Base-by-base conservation (phyloP, 208 protist species). In the Crithidia thermophila region DNA sequence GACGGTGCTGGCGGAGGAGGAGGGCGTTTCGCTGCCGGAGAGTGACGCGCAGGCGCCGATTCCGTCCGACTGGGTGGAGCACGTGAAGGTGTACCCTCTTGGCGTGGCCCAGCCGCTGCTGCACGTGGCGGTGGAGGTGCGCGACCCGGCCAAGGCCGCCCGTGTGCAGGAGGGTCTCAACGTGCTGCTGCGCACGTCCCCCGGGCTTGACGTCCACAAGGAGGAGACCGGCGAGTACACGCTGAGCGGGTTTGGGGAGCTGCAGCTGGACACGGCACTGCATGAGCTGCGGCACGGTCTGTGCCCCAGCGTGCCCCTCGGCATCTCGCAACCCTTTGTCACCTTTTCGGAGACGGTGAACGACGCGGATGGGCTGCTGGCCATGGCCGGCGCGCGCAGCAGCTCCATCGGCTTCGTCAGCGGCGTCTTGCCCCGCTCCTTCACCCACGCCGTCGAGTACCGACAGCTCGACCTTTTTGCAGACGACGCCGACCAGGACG, bases 141-240 rank as follows among this genome's bases (percentile, higher is more conserved):
- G 99, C 40, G 94, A 99, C 49, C 98, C 98, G 5, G 75, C 82
- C 18, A 94, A 99, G 75, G 74, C 98, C 33, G 88, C 83, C 14
- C 95, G 95, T 55, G 94, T 99, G 90, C 75, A 99, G 37, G 82
- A 94, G 18, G 97, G 92, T 21, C 74, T 99, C 51, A 75, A 98
- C 25, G 91, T 94, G 49, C 73, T 99, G 45, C 84, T 87, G 30
- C 94, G 94, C 58, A 97, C 82, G 42, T 98, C 98, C 28, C 94
- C 97, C 6, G 78, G 96, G 5, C 63, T 96, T 10, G 71, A 88
- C 36, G 90, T 97, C 14, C 92, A 93, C 66, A 97, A 97, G 4
- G 98, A 99, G 74, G 98, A 99, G 67, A 98, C 88, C 0, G 99
- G 99, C 23, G 98, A 99, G 83, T 99, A 99, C 73, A 94, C 98